phyloP scores from a whole-genome alignment of 495 filamentous ascomycete genomes.

The Tuber brumale region DNA sequence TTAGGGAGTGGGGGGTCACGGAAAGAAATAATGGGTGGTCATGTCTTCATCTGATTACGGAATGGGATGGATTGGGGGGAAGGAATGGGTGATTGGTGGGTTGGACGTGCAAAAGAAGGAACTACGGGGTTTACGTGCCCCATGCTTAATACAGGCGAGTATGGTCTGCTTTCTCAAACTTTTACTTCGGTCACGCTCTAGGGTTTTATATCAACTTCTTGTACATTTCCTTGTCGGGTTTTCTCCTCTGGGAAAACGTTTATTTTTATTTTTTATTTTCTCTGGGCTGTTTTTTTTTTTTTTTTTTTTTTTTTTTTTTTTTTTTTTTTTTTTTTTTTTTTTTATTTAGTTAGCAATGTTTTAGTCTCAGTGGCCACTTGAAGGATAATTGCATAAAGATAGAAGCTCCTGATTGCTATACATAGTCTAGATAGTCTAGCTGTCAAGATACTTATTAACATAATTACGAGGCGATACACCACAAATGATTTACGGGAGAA shows the following conservation, averaged over 20 bases:
- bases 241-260: background rate
- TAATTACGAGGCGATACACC: background rate
- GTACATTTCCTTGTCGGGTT: constrained; percentile 25
- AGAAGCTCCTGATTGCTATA: constrained; percentile 3
- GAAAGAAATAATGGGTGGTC: constrained; percentile 35
- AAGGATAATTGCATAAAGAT: constrained; percentile 15
- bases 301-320: constrained; percentile 14
- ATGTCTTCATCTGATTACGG: constrained; percentile 41
- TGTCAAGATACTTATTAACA: background rate
- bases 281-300: constrained; percentile 9
- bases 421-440: background rate
- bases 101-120: background rate
- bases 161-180: constrained; percentile 25
- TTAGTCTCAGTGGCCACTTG: background rate
- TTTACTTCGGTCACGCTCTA: constrained; percentile 35
- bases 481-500: background rate
- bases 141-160: constrained; percentile 24
- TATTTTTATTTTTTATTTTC: too few relatives aligned
- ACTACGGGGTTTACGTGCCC: constrained; percentile 14
- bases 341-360: background rate
- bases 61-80: constrained; percentile 15
- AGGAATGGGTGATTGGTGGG: constrained; percentile 11
- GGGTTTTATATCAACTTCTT: constrained; percentile 15
- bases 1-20: constrained; percentile 19
- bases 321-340: background rate